A percentile compares a stretch with the other conserved stretches of the same genome.
phyloP scores from a whole-genome alignment of 441 rosid species.

The Populus trichocarpa region DNA sequence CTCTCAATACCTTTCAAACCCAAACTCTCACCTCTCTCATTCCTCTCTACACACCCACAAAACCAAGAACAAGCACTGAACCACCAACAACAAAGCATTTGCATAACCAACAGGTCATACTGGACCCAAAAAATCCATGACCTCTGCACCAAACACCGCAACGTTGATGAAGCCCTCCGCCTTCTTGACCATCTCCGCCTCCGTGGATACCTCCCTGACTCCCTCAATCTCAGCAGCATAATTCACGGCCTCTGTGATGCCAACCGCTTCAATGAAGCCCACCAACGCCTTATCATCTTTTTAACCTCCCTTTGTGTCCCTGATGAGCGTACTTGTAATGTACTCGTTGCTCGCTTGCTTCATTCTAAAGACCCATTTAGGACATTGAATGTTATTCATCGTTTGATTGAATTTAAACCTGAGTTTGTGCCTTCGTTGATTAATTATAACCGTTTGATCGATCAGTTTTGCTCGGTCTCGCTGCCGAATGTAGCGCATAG shows the following conservation, averaged over 20 bases:
- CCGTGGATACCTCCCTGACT: slow-evolving; percentile 52
- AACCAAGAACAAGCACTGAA: neutral
- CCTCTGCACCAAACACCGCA: slow-evolving; percentile 35
- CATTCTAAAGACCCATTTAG: slow-evolving; percentile 45
- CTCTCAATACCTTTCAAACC: neutral
- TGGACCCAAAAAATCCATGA: slow-evolving; percentile 49
- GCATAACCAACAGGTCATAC: slow-evolving; percentile 37
- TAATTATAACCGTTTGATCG: slow-evolving; percentile 67
- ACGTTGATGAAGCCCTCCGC: slow-evolving; percentile 56
- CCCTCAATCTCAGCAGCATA: slow-evolving; percentile 58
- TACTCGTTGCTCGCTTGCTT: slow-evolving; percentile 60
- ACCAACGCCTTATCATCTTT: slow-evolving; percentile 40
- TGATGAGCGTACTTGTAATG: slow-evolving; percentile 69
- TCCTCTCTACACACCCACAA: slow-evolving; percentile 5
- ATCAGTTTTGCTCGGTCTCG: slow-evolving; percentile 46
- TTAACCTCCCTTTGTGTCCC: slow-evolving; percentile 49
- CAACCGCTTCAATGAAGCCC: slow-evolving; percentile 60
- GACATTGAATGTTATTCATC: slow-evolving; percentile 38
- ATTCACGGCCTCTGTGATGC: slow-evolving; percentile 66
- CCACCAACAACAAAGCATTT: neutral
- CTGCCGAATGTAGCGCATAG: slow-evolving; percentile 49
- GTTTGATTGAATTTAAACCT: slow-evolving; percentile 46
- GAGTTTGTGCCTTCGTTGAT: slow-evolving; percentile 65
- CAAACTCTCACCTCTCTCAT: neutral
- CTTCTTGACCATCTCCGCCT: slow-evolving; percentile 49